A percentile compares a stretch with the other conserved stretches of the same genome.
Evolutionary conservation across 805 yeast genomes (phyloP).

Genomic region (Ogataea parapolymorpha): DNA sequence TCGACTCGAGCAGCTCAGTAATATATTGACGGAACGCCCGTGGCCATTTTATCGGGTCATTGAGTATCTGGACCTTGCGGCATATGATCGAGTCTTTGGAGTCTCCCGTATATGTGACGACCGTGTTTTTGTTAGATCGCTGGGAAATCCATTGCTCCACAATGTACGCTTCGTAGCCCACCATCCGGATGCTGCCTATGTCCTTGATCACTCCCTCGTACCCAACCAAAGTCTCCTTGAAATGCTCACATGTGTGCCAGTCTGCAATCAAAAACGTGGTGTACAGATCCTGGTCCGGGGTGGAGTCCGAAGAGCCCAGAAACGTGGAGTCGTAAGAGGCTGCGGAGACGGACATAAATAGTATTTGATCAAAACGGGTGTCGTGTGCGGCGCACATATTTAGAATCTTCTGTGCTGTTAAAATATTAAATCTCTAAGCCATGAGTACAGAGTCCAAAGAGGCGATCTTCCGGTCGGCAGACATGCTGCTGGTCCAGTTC

Average conservation of each 20-base stretch:
- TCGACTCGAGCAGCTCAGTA: slow-evolving; percentile 57
- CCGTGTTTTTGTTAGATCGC: slow-evolving; percentile 60
- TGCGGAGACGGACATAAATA: slow-evolving; percentile 5
- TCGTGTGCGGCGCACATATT: slow-evolving; percentile 11
- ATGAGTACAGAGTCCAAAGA: slow-evolving; percentile 20
- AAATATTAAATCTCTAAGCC: slow-evolving; percentile 4
- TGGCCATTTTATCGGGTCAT: slow-evolving; percentile 47
- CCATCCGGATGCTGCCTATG: slow-evolving; percentile 44
- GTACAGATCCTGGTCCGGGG: slow-evolving; percentile 5
- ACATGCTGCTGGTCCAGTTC: slow-evolving; percentile 89
- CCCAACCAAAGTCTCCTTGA: slow-evolving; percentile 38
- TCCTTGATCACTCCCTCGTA: slow-evolving; percentile 37
- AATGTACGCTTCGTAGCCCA: slow-evolving; percentile 84
- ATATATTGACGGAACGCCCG: slow-evolving; percentile 55
- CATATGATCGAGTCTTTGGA: slow-evolving; percentile 59
- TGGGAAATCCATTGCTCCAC: slow-evolving; percentile 94
- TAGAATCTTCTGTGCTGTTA: slow-evolving; percentile 11
- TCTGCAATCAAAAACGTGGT: slow-evolving; percentile 45
- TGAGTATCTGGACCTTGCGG: slow-evolving; percentile 51
- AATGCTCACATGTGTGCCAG: slow-evolving; percentile 47
- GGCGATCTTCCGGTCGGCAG: slow-evolving; percentile 65
- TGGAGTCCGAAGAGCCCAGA: background rate
- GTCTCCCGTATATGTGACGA: slow-evolving; percentile 86
- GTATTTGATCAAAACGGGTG: background rate
- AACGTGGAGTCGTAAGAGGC: background rate